These are phyloP conservation scores for Tetrahymena borealis DNA, from an alignment of 73 alveolate genomes.

Conservation along the genomic window DNA sequence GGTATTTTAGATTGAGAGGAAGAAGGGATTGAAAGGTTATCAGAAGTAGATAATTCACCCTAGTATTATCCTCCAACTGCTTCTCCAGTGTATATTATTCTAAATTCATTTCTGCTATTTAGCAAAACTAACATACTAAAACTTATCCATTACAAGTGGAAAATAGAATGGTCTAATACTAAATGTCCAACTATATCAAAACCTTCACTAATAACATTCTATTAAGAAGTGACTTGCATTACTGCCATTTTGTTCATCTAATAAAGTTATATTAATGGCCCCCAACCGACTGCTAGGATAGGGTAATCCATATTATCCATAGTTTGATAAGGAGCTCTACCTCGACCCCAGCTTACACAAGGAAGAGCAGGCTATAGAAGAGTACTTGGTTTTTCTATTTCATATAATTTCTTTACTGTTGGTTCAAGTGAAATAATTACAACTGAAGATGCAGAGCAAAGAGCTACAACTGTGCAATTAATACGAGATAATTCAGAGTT, in stretches of 20 bases:
- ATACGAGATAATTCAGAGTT: neutral
- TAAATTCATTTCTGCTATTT: neutral
- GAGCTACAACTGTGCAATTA: neutral
- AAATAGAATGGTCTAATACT: neutral
- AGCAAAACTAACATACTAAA: neutral
- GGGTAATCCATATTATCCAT: neutral
- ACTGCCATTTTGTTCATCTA: neutral
- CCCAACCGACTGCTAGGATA: neutral
- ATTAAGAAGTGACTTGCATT: neutral
- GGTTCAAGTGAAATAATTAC: neutral
- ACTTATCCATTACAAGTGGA: neutral
- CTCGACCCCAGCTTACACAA: neutral
- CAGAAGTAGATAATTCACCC: neutral
- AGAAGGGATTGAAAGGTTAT: neutral
- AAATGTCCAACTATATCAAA: neutral
- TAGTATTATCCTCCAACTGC: neutral
- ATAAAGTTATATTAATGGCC: neutral
- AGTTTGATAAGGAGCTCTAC: neutral
- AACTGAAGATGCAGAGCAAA: neutral
- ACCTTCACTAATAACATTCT: neutral
- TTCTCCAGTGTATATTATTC: neutral
- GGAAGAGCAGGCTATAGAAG: neutral
- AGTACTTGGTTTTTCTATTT: neutral
- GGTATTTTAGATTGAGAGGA: neutral
- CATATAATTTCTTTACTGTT: neutral